Conservation (phyloP, 306 rosid genomes). For the Ziziphus jujuba region DNA sequence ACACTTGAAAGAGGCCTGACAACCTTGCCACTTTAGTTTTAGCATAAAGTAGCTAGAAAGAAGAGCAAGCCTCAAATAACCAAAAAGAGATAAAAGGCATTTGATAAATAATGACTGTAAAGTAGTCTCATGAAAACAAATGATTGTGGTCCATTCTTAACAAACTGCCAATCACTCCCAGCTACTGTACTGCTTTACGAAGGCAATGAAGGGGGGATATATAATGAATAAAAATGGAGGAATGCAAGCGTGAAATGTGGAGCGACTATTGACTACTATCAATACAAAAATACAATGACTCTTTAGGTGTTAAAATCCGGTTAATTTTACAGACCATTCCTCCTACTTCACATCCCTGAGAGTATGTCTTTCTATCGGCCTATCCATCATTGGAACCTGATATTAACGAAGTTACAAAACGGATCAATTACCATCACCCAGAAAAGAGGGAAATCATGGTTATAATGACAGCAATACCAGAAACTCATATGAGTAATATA, state of each 20-base stretch:
- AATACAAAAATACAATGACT: slow-evolving; percentile 5
- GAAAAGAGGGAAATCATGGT: not conserved
- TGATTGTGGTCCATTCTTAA: not conserved
- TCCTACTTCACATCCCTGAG: not conserved
- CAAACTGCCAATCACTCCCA: not conserved
- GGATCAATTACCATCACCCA: slow-evolving; percentile 2
- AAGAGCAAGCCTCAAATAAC: not conserved
- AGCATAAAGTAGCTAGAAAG: too few species aligned
- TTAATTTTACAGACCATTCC: slow-evolving; percentile 2
- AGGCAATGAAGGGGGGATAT: not conserved
- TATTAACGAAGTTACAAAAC: not conserved
- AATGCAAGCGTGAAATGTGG: slow-evolving; percentile 7
- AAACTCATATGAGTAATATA: not conserved
- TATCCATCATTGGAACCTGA: slow-evolving; percentile 15
- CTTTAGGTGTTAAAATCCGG: slow-evolving; percentile 13
- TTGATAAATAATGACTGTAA: not conserved
- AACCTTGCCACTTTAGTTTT: too few species aligned
- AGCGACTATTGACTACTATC: not conserved
- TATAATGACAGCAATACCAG: too few species aligned
- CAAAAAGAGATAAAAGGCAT: not conserved
- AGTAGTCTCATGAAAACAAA: not conserved
- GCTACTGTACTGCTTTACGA: slow-evolving; percentile 3
- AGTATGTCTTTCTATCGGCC: not conserved
- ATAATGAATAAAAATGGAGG: slow-evolving; percentile 4
- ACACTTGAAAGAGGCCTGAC: too few species aligned